Evolutionary conservation across 2,329 filamentous ascomycete species (phyloP).

Genomic region (Hortaea sp.): DNA sequence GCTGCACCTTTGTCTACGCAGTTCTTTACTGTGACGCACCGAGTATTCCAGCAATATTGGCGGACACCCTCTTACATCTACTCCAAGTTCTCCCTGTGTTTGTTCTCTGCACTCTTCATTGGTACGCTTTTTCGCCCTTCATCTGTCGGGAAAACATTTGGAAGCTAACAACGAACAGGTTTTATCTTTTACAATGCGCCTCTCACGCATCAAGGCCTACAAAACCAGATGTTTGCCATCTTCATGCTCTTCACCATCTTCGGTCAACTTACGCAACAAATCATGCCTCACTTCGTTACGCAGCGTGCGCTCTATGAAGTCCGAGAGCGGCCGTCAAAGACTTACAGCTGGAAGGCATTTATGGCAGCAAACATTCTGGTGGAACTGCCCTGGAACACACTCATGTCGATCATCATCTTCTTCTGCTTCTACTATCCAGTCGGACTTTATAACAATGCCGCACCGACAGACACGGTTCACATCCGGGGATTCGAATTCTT

Average conservation of each 20-base stretch:
- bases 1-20: conserved; percentile 65
- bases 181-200: conserved; percentile 56
- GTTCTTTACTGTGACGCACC: conserved; percentile 55
- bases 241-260: conserved; percentile 78
- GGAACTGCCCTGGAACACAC: conserved; percentile 73
- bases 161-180: not conserved
- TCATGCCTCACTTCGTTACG: conserved; percentile 77
- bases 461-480: conserved; percentile 47
- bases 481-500: conserved; percentile 72
- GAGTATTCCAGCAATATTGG: conserved; percentile 89
- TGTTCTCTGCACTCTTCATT: conserved; percentile 61
- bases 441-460: conserved; percentile 62
- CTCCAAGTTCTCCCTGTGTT: conserved; percentile 62
- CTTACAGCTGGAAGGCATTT: conserved; percentile 78
- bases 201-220: conserved; percentile 64
- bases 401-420: conserved; percentile 68
- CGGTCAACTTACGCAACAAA: conserved; percentile 66
- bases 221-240: conserved; percentile 78
- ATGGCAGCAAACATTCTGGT: conserved; percentile 75
- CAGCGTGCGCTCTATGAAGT: conserved; percentile 77
- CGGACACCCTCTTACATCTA: conserved; percentile 83
- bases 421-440: conserved; percentile 81
- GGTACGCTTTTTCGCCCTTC: conserved; percentile 22
- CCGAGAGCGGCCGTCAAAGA: conserved; percentile 72
- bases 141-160: conserved; percentile 28